Base-by-base conservation (phyloP, 2,329 filamentous ascomycete genomes). In the Botrytis tulipae region DNA sequence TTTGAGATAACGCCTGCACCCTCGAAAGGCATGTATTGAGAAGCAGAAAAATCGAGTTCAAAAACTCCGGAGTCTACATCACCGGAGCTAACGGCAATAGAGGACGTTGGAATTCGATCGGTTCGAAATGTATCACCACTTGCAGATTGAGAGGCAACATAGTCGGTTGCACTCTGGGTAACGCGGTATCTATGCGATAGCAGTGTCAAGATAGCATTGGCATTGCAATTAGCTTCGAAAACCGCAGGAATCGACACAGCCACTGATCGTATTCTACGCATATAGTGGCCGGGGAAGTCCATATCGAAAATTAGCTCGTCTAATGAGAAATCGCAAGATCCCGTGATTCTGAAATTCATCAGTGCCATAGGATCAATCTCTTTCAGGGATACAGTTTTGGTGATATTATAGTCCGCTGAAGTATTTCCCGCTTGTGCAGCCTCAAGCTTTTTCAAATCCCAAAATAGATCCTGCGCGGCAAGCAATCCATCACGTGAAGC, bases 11-110 rank as follows among this genome's bases (percentile, higher is more conserved):
- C 81, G 5, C 83, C 83, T 9, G 81, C 79, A n/a, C 79, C 76
- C 74, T 84, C 83, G 72, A 84, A 84, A 1, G 83, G 83, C 5
- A 78, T 40, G 73, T 81, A 83, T 4, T 80, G 76, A 32, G 80
- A 77, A 40, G 76, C 78, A 5, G 44, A 57, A 75, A 82, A 81
- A 73, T 72, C 70, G 61, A 82, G 74, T 18, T 83, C 79, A 73
- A 84, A 83, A 7, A 79, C 60, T 25, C 83, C 82, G 3, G 74
- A 48, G 75, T 84, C 83, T n/a, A 77, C 67, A 20, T 76, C 70
- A 7, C 74, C 78, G 20, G 60, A 67, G 69, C 72, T 76, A 18
- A 80, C 70, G 20, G 80, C 81, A 18, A 83, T 78, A 6, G 80
- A 67, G 0, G 59, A 25, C 48, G 81, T 77, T 22, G 80, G 80